phyloP scores from a whole-genome alignment of 768 basidiomycete genomes.

The Hebeloma cylindrosporum region DNA sequence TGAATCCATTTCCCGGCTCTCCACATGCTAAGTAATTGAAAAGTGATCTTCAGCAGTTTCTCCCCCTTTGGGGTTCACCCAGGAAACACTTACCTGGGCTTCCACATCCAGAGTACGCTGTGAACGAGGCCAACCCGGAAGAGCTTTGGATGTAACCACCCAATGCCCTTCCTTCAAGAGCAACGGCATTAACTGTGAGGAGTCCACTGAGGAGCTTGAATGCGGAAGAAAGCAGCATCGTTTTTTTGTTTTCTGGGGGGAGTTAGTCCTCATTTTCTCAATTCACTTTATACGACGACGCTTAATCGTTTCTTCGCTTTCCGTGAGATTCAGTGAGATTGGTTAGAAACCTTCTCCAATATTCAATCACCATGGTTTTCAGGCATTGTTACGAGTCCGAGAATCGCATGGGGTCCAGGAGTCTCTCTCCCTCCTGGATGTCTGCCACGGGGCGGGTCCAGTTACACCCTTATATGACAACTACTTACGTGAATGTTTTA shows the following conservation, averaged over 20 bases:
- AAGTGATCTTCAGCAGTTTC: not conserved
- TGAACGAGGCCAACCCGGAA: constrained; percentile 58
- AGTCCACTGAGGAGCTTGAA: constrained; percentile 22
- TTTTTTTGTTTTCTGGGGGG: constrained; percentile 2
- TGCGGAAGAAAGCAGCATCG: constrained; percentile 21
- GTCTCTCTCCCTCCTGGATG: too few relatives aligned
- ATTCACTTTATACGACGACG: constrained; percentile 17
- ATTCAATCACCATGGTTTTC: not conserved
- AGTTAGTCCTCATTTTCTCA: not conserved
- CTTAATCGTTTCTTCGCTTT: constrained; percentile 17
- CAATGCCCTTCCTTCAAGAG: constrained; percentile 35
- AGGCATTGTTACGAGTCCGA: not conserved
- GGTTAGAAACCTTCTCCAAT: not conserved
- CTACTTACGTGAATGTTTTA: too few relatives aligned
- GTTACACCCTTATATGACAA: too few relatives aligned
- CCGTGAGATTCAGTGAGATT: constrained; percentile 1
- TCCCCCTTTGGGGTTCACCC: not conserved
- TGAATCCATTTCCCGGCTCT: constrained; percentile 45
- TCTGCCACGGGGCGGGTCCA: too few relatives aligned
- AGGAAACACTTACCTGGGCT: constrained; percentile 40
- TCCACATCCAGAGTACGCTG: constrained; percentile 51
- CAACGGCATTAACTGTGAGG: constrained; percentile 23
- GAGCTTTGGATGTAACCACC: constrained; percentile 56
- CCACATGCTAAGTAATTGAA: constrained; percentile 46
- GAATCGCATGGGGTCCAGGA: too few relatives aligned